Evolutionary conservation across 2,329 filamentous ascomycete species (phyloP).

Genomic region (Diaporthe eres): DNA sequence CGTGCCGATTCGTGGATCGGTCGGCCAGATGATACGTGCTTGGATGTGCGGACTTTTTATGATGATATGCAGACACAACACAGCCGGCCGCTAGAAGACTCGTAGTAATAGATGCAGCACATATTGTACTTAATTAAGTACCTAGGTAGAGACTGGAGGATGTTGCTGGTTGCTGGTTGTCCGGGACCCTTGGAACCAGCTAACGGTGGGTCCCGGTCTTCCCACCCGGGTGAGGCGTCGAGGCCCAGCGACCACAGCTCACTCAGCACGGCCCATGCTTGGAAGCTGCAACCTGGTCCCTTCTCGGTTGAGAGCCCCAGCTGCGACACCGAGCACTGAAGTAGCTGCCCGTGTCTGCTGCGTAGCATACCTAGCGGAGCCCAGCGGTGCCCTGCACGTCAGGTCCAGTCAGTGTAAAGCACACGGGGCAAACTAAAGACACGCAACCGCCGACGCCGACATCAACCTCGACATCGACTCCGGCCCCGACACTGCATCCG

Average conservation of each 20-base stretch:
- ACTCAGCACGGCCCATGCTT: slow-evolving; percentile 34
- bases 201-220: not conserved
- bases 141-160: too few relatives aligned
- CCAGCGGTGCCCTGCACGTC: not conserved
- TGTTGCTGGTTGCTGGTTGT: not conserved
- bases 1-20: not conserved
- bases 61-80: not conserved
- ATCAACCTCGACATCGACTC: slow-evolving; percentile 13
- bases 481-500: slow-evolving; percentile 12
- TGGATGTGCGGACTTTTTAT: not conserved
- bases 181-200: not conserved
- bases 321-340: slow-evolving; percentile 25
- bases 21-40: not conserved
- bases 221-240: not conserved
- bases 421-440: slow-evolving; percentile 3
- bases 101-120: not conserved
- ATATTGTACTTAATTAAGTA: not conserved
- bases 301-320: slow-evolving; percentile 24
- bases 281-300: slow-evolving; percentile 42
- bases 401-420: not conserved
- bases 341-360: not conserved
- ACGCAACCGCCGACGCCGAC: slow-evolving; percentile 20
- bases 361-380: not conserved
- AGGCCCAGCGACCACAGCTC: not conserved
- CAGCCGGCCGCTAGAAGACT: not conserved